Evolutionary conservation across 1,139 yeast species (phyloP), one percentile per base, ranked within the genome.

Genomic region (Casaregolazyma lundiana): DNA sequence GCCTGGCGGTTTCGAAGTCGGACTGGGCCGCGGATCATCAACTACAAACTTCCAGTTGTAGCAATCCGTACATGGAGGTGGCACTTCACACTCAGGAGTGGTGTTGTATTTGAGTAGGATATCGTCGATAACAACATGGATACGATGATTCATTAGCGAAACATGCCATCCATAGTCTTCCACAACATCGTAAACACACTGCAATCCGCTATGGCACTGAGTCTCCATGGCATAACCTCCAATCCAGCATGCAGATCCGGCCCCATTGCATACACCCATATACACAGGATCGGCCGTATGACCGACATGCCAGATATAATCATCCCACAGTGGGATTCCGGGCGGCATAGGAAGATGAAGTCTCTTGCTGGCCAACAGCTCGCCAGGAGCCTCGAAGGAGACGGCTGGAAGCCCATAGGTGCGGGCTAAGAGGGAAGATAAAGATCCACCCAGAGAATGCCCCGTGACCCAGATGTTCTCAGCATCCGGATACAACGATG

Each of bases 191-290:
- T 92, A 94, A 17, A 84, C 76, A 63, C 98, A 92, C 48, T 80
- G 81, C 60, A 77, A 76, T 0, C 98, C 99, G 0, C 96, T 79
- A 63, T 92, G 99, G 62, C 99, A 92, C 35, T 84, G 83, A 0
- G 97, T 84, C 63, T 92, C 98, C 97, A 92, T 84, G 8, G 98
- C 98, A 65, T 89, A 92, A 0, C 98, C 98, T 0, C 87, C 97
- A 11, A 87, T 76, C 57, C 92, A 83, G 65, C 99, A 92, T 3
- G 92, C 68, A 1, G 95, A 84, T 6, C 94, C 81, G 0, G 95
- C 95, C 3, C 99, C 99, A 61, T 87, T 89, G 64, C 98, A 92
- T 5, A 88, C 90, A 0, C 99, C 99, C 95, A 90, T 85, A 60
- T 75, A 92, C 4, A 92, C 86, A 1, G 99, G 99, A 63, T 92